phyloP scores from a whole-genome alignment of 2,329 filamentous ascomycete genomes.

The Canariomyces notabilis region DNA sequence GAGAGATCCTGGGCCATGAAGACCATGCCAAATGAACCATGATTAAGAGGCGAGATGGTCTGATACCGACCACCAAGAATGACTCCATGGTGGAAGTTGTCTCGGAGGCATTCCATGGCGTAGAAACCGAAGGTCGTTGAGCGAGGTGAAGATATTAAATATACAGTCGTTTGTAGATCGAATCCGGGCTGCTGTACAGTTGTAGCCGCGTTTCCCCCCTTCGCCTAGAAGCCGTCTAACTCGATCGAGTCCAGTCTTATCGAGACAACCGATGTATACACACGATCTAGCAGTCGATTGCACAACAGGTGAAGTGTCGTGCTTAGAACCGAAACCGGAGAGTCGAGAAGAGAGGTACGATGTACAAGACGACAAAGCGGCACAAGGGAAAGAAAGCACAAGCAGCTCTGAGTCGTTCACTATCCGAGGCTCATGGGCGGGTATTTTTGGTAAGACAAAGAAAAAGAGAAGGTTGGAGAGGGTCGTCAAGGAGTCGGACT shows the following conservation, averaged over 20 bases:
- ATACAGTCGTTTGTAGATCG: slow-evolving; percentile 21
- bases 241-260: slow-evolving; percentile 21
- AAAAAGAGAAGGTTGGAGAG: slow-evolving; percentile 29
- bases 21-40: slow-evolving; percentile 98
- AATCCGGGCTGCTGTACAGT: slow-evolving; percentile 24
- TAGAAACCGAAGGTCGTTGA: slow-evolving; percentile 12
- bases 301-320: slow-evolving; percentile 11
- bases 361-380: slow-evolving; percentile 27
- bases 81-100: slow-evolving; percentile 72
- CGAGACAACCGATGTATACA: slow-evolving; percentile 23
- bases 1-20: slow-evolving; percentile 80
- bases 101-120: slow-evolving; percentile 80
- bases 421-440: slow-evolving; percentile 43
- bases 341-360: slow-evolving; percentile 29
- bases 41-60: slow-evolving; percentile 90
- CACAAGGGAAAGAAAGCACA: slow-evolving; percentile 28
- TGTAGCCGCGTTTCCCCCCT: slow-evolving; percentile 16
- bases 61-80: slow-evolving; percentile 84
- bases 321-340: slow-evolving; percentile 21
- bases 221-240: slow-evolving; percentile 23
- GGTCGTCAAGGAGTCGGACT: slow-evolving; percentile 26
- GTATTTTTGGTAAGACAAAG: slow-evolving; percentile 37
- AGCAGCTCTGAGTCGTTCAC: slow-evolving; percentile 40
- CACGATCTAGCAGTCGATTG: slow-evolving; percentile 2
- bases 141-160: slow-evolving; percentile 21